Base-by-base conservation (phyloP, 2,329 filamentous ascomycete genomes). In the Fusarium vanettenii region DNA sequence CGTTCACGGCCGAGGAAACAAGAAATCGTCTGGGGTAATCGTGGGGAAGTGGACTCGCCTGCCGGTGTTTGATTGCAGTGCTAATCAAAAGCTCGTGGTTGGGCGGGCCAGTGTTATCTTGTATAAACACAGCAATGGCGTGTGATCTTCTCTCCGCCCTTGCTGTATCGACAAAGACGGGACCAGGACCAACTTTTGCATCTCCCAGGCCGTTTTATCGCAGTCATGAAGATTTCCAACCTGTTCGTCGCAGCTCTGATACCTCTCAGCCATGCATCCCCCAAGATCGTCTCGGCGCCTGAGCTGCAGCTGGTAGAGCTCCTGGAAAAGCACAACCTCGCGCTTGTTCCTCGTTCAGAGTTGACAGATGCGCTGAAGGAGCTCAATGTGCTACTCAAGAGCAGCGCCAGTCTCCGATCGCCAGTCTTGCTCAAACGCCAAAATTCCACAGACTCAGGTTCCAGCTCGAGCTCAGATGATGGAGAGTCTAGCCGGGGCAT, bases 351-450 rank as follows among this genome's bases (percentile, higher is more conserved):
- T 37, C 81, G 84, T n/a, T 85, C 83, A 55, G 84, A 86, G 64
- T 82, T 86, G 64, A 85, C 85, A n/a, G 85, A 86, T 48, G 84
- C 82, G 2, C 70, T 86, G 18, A 82, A 82, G 7, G 84, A 86
- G 74, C 81, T 86, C 64, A 86, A 83, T 45, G 75, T 75, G 8
- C 78, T 86, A 22, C 83, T 86, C 33, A 81, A 81, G 74, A 82
- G 79, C 56, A 82, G 71, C 25, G 14, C 68, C 11, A 60, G 67
- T 14, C 64, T 63, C 5, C 35, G 31, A 5, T 37, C 52, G 2
- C 70, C 72, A 20, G 60, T 69, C 22, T 33, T 77, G 6, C 20
- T 77, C 16, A 37, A 56, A 33, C 60, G 75, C 4, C 74, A 77
- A 22, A 77, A 77, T 56, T 37, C 37, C 37, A 75, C 74, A 5